phyloP scores from a whole-genome alignment of 2,329 filamentous ascomycete species.

The Arthrinium puccinioides region DNA sequence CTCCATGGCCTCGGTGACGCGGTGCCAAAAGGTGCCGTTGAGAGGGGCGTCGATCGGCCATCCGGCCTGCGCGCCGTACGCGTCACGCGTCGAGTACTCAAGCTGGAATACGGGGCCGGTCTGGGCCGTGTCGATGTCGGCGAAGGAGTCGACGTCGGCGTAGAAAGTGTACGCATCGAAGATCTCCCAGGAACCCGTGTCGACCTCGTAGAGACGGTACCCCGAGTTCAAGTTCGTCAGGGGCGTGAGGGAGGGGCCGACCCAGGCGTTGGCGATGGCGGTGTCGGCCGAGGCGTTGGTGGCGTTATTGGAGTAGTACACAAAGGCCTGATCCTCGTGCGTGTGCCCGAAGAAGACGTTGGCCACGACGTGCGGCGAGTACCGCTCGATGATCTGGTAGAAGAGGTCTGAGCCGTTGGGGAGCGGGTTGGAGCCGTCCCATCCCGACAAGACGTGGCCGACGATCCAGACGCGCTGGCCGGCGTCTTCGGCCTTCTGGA shows the following conservation, averaged over 20 bases:
- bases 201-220: constrained; percentile 36
- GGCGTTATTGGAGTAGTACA: constrained; percentile 36
- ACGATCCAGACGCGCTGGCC: constrained; percentile 34
- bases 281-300: constrained; percentile 34
- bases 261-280: constrained; percentile 31
- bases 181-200: constrained; percentile 34
- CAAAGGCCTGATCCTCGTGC: constrained; percentile 34
- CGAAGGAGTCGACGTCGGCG: constrained; percentile 32
- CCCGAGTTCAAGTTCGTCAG: constrained; percentile 37
- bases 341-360: constrained; percentile 35
- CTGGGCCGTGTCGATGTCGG: constrained; percentile 18
- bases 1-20: constrained; percentile 50
- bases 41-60: constrained; percentile 41
- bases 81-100: constrained; percentile 34
- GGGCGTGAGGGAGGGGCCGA: constrained; percentile 37
- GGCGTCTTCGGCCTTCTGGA: constrained; percentile 32
- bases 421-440: constrained; percentile 47
- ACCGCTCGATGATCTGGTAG: constrained; percentile 32
- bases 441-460: constrained; percentile 43
- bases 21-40: constrained; percentile 54
- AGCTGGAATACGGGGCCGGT: constrained; percentile 29
- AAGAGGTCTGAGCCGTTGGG: constrained; percentile 34
- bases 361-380: constrained; percentile 34
- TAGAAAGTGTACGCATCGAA: constrained; percentile 34
- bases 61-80: constrained; percentile 28